Percentiles rank a stretch among this genome's conserved stretches.
These are phyloP conservation scores for Suillus weaverae DNA, from an alignment of 768 basidiomycete species.

Conservation along the genomic window DNA sequence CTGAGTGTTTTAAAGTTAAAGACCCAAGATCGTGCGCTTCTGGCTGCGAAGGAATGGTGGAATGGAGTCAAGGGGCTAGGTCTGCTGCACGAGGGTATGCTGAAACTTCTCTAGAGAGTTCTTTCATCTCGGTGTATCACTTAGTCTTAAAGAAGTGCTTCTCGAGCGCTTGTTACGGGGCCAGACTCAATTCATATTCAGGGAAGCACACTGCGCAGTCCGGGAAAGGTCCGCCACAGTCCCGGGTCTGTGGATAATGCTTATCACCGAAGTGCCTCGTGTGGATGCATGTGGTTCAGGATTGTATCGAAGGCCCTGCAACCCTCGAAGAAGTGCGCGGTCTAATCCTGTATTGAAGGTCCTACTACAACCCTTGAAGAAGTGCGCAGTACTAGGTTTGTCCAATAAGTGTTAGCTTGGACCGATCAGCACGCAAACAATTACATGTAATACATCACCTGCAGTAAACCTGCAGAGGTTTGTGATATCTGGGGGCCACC, in stretches of 20 bases:
- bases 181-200: neutral
- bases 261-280: neutral
- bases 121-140: neutral
- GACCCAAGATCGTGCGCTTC: constrained; percentile 55
- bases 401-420: neutral
- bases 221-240: neutral
- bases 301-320: neutral
- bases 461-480: neutral
- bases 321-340: neutral
- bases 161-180: neutral
- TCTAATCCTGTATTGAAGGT: neutral
- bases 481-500: neutral
- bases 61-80: constrained; percentile 55
- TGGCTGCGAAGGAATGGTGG: constrained; percentile 74
- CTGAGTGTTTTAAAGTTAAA: constrained; percentile 58
- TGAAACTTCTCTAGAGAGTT: neutral
- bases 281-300: neutral
- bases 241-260: neutral
- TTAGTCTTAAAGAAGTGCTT: neutral
- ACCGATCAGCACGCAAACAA: neutral
- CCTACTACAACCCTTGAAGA: neutral
- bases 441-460: neutral
- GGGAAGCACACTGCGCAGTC: neutral
- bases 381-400: neutral
- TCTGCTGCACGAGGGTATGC: constrained; percentile 19